These are phyloP conservation scores for Solanum gandarillasii DNA, from an alignment of 257 asterid species.

Conservation along the genomic window DNA sequence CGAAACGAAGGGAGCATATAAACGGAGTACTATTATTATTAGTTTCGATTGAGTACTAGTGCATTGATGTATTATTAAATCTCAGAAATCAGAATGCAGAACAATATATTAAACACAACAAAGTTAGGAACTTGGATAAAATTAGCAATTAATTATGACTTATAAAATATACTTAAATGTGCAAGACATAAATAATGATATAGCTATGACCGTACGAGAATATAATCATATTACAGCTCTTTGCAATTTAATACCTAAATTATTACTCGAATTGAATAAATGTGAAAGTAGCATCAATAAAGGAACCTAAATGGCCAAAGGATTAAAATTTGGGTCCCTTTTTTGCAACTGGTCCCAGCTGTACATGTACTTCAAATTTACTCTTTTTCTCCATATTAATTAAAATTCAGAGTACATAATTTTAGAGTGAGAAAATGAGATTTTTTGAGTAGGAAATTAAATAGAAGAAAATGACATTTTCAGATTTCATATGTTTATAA, in stretches of 20 bases:
- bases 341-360: conserved; percentile 7
- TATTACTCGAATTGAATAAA: not conserved
- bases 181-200: not conserved
- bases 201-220: not conserved
- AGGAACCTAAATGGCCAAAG: not conserved
- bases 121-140: not conserved
- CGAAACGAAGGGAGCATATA: too few relatives aligned
- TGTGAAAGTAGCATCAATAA: conserved; percentile 4
- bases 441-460: too few relatives aligned
- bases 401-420: conserved; percentile 1
- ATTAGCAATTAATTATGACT: not conserved
- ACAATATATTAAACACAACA: not conserved
- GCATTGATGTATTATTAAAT: not conserved
- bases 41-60: not conserved
- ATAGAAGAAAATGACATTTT: too few relatives aligned
- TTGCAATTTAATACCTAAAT: not conserved
- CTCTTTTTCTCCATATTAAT: not conserved
- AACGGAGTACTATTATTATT: too few relatives aligned
- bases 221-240: not conserved
- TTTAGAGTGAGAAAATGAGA: not conserved
- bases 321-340: not conserved
- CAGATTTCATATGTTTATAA: too few relatives aligned
- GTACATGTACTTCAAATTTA: not conserved
- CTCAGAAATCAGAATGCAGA: not conserved
- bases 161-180: not conserved